A percentile compares a stretch with the other conserved stretches of the same genome.
Conservation (phyloP, 495 filamentous ascomycete genomes). For the Parachaetomium inaequale region DNA sequence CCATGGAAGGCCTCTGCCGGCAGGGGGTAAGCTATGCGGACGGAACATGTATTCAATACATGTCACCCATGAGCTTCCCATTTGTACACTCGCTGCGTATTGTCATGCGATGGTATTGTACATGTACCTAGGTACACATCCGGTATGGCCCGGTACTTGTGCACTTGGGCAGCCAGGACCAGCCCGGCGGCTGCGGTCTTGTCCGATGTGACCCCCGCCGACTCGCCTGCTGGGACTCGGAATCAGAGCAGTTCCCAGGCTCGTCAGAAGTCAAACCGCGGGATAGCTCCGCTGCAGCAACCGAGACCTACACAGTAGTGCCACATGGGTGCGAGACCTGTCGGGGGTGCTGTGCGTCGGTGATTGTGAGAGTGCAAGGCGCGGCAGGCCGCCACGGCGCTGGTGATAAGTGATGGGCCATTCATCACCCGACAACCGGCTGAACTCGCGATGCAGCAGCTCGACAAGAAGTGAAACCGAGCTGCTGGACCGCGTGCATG, state of each 20-base stretch:
- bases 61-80: no score
- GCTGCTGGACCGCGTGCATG: slow-evolving; percentile 25
- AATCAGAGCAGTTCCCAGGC: not conserved
- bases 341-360: not conserved
- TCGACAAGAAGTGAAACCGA: slow-evolving; percentile 28
- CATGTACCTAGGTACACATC: no score
- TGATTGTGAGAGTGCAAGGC: not conserved
- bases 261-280: not conserved
- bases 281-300: not conserved
- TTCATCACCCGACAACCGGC: slow-evolving; percentile 21
- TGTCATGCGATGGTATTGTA: no score
- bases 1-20: slow-evolving; percentile 23
- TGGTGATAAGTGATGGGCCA: not conserved
- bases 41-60: slow-evolving; percentile 1
- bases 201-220: slow-evolving; percentile 17
- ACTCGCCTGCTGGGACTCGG: no score
- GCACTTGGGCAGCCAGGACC: not conserved
- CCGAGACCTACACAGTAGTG: not conserved
- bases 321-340: not conserved
- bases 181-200: slow-evolving; percentile 9
- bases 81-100: no score
- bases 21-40: slow-evolving; percentile 15
- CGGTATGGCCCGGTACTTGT: not conserved
- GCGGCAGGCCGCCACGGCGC: not conserved
- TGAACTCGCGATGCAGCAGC: slow-evolving; percentile 26